Conservation (phyloP, 257 asterid species). For the Solanum bulbocastanum region DNA sequence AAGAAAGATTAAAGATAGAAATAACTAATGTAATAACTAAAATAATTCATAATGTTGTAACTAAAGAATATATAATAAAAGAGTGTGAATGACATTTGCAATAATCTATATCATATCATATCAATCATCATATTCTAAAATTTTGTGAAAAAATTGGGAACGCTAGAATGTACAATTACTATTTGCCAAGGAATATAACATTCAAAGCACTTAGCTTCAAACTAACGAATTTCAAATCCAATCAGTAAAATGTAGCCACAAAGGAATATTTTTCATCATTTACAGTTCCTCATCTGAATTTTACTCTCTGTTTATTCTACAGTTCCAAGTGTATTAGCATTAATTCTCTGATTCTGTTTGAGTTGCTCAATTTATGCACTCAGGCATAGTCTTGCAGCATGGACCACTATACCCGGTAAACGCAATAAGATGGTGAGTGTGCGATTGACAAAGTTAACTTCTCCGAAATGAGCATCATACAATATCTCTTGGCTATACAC, state of each 20-base stretch:
- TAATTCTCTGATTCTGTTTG: background rate
- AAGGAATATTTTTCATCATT: too few relatives aligned
- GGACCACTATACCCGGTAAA: background rate
- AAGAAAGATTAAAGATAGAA: too few relatives aligned
- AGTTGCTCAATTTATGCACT: background rate
- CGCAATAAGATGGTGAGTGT: background rate
- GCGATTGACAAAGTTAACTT: background rate
- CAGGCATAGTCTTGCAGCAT: background rate
- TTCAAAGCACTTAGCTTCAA: background rate
- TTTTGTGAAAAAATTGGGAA: too few relatives aligned
- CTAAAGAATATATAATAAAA: too few relatives aligned
- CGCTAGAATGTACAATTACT: too few relatives aligned
- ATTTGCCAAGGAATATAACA: background rate
- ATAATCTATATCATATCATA: too few relatives aligned
- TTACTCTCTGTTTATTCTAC: background rate
- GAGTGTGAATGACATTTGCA: too few relatives aligned
- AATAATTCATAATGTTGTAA: too few relatives aligned
- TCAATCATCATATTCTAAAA: too few relatives aligned
- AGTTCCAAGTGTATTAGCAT: background rate
- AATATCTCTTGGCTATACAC: background rate
- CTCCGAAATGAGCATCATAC: background rate
- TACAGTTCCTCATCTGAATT: too few relatives aligned
- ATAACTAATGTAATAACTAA: too few relatives aligned
- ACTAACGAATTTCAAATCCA: background rate
- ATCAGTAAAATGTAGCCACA: too few relatives aligned